Conservation (phyloP, 495 filamentous ascomycete genomes). For the Hypoxylon lenormandii region DNA sequence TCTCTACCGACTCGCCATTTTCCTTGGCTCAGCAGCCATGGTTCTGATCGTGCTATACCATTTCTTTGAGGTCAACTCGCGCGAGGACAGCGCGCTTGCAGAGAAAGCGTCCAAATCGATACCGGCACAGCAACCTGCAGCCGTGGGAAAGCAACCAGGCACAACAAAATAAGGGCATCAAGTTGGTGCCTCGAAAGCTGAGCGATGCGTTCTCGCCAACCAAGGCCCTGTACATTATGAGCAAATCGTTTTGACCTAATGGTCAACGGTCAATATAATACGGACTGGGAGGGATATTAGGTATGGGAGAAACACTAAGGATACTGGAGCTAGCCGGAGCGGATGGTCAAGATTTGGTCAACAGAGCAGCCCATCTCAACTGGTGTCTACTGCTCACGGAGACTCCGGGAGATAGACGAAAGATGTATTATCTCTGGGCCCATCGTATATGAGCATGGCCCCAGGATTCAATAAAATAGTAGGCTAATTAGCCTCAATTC, state of each 20-base stretch:
- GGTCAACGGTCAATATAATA: neutral
- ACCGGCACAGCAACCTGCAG: conserved; percentile 46
- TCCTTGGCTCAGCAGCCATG: conserved; percentile 92
- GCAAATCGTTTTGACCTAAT: conserved; percentile 3
- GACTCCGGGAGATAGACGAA: neutral
- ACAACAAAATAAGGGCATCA: conserved; percentile 23
- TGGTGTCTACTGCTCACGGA: neutral
- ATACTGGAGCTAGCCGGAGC: neutral
- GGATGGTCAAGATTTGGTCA: conserved; percentile 1
- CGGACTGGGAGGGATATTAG: neutral
- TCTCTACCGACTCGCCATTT: conserved; percentile 86
- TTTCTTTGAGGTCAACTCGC: conserved; percentile 94
- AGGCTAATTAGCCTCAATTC: neutral
- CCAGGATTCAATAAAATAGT: neutral
- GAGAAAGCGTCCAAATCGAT: conserved; percentile 51
- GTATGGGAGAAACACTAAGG: conserved; percentile 2
- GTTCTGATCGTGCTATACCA: conserved; percentile 95
- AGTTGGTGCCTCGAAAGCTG: neutral
- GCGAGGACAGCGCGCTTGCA: conserved; percentile 55
- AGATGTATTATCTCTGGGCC: neutral
- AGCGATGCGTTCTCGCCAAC: neutral
- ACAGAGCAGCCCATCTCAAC: neutral
- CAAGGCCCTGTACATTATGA: neutral
- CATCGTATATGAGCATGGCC: neutral
- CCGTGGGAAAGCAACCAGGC: conserved; percentile 35